Evolutionary conservation across 2,329 filamentous ascomycete genomes (phyloP), one percentile per base, ranked within the genome.

Genomic region (Aspergillus ruber): DNA sequence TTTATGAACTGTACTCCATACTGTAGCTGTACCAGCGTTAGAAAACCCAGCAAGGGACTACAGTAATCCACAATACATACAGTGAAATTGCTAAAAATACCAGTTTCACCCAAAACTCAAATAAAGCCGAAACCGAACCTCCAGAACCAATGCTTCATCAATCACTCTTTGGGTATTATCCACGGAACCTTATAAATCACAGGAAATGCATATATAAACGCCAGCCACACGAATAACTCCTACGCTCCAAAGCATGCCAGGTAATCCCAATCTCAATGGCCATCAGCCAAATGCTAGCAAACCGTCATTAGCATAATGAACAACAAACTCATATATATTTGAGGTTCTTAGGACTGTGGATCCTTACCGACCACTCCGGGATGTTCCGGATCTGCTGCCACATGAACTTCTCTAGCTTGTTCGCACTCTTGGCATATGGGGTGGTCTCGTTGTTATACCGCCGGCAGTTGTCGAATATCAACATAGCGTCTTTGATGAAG

Each of bases 401-500:
- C 90, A 97, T 94, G 64, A 84, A 95, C 69, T 93, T 94, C 64
- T 85, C 93, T 38, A 98, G 76, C 64, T 93, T 93, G 65, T 89
- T 95, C 36, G 93, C 93, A 48, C 86, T 89, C 74, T 98, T 98
- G 20, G 90, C 89, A 66, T 98, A 98, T 0, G 89, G 85, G 0
- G 91, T 98, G 39, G 77, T 94, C 72, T 96, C 91, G 59, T 91
- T 94, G 64, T 98, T 98, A 75, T 97, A 98, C 63, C 87, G 85
- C 56, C 90, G 84, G 68, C 93, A 98, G 67, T 98, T 98, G 66
- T 90, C 83, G 61, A 95, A 96, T 56, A 98, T 84, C 60, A 97
- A 80, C 63, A 84, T 85, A 8, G 90, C 88, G 65, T 98, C 93
- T 53, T 79, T 81, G 71, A 91, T 84, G 59, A 98, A 96, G 60